Percentiles rank a stretch among this genome's conserved stretches.
phyloP scores from a whole-genome alignment of 2,329 filamentous ascomycete genomes.

The Purpureocillium lavendulum region DNA sequence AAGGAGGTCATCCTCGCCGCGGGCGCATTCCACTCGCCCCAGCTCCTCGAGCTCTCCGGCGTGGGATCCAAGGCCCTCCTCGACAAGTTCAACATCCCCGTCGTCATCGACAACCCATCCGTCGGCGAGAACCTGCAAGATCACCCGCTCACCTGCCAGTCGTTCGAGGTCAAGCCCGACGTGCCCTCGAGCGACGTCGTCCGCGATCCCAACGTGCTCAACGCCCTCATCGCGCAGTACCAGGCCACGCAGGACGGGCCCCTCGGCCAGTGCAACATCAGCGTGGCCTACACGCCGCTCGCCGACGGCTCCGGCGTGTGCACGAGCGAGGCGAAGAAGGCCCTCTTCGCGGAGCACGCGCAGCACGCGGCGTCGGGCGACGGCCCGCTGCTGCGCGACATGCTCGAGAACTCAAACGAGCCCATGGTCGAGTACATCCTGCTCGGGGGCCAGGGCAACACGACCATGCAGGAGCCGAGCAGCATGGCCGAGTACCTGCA shows the following conservation, averaged over 20 bases:
- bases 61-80: constrained; percentile 27
- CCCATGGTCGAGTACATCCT: constrained; percentile 23
- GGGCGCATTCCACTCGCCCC: constrained; percentile 31
- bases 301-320: constrained; percentile 19
- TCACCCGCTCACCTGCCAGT: constrained; percentile 16
- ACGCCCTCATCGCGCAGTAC: constrained; percentile 25
- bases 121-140: constrained; percentile 31
- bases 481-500: constrained; percentile 14
- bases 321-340: constrained; percentile 12
- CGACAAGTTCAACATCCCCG: constrained; percentile 8
- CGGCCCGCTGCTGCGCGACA: constrained; percentile 14
- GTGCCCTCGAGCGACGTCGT: constrained; percentile 20
- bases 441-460: constrained; percentile 20
- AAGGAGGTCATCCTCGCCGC: constrained; percentile 31
- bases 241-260: constrained; percentile 20
- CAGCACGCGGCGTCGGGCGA: constrained; percentile 8
- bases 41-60: constrained; percentile 34
- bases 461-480: constrained; percentile 16
- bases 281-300: constrained; percentile 24
- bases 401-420: constrained; percentile 19
- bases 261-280: constrained; percentile 30
- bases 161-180: constrained; percentile 6
- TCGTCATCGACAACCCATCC: constrained; percentile 22
- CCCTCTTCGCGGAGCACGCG: constrained; percentile 14
- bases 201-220: constrained; percentile 21